Base-by-base conservation (phyloP, 1,139 yeast genomes). In the Saccharomyces hybrid region DNA sequence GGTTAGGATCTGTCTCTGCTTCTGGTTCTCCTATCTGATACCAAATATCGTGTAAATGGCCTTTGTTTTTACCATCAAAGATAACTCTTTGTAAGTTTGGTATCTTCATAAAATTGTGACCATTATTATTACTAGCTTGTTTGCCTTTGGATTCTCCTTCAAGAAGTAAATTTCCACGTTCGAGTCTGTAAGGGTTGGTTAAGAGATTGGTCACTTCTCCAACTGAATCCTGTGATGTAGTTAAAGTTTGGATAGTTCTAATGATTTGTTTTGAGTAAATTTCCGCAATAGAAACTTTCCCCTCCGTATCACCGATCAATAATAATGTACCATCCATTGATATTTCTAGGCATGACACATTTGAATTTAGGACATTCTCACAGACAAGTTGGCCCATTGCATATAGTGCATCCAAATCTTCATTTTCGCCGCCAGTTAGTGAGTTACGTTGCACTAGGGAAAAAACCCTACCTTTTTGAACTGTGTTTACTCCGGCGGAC, bases 301-400 rank as follows among this genome's bases (percentile, higher is more conserved):
- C 98, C 20, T 67, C 66, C 0, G 76, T 71, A 66, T 88, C 96
- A 25, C 97, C 98, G 8, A 91, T 81, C 2, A 87, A 73, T 8
- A 93, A 64, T 48, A 74, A 69, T 25, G 91, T 82, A 2, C 95
- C 96, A 65, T 93, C 98, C 64, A 86, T 74, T 0, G 91, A 83
- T 2, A 88, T 69, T 2, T 73, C 73, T 53, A 90, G 59, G 32
- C 80, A 73, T 0, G 88, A 79, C 5, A 85, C 80, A 2, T 69
- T 59, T n/a, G 56, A 54, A 2, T 59, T 59, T 7, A 56, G 42
- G 2, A 68, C 28, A 47, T 59, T 62, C 2, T 59, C 58, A 34
- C 64, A 57, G 9, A 61, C 51, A 9, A 68, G 44, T 54, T 66
- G 70, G 4, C 70, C 70, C 56, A 61, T 65, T 7, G 60, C 49